Evolutionary conservation across 441 rosid species (phyloP).

Genomic region (Eutrema salsugineum): DNA sequence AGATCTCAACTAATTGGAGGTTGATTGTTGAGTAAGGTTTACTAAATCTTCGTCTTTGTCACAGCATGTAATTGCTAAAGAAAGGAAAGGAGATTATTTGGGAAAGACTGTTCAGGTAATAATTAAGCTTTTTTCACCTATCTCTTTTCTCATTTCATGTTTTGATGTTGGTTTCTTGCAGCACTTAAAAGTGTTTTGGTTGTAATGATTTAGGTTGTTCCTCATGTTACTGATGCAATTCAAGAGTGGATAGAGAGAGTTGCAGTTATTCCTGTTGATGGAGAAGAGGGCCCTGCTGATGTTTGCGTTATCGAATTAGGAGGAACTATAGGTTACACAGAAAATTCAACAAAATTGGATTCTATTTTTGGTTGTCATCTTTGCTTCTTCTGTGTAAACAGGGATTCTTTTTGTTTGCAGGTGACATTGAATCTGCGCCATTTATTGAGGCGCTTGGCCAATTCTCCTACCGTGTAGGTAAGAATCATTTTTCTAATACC

Average conservation of each 20-base stretch:
- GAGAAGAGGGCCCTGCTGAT: conserved; percentile 74
- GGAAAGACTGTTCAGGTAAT: conserved; percentile 95
- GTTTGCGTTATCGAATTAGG: conserved; percentile 95
- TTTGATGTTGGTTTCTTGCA: not conserved
- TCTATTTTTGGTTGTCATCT: not conserved
- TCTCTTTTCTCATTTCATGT: conserved; percentile 2
- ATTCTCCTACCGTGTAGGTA: conserved; percentile 92
- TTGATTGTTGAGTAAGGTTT: conserved; percentile 13
- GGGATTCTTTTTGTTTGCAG: conserved; percentile 37
- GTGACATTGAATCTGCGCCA: conserved; percentile 94
- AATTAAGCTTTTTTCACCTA: not conserved
- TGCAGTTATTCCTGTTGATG: conserved; percentile 81
- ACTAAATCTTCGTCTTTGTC: conserved; percentile 1
- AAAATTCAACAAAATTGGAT: not conserved
- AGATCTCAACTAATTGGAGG: conserved; percentile 21
- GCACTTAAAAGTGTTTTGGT: not conserved
- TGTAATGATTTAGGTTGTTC: conserved; percentile 63
- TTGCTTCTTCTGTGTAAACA: conserved; percentile 21
- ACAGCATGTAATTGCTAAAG: conserved; percentile 81
- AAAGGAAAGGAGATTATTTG: conserved; percentile 93
- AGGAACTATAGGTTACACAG: conserved; percentile 81
- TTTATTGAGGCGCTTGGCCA: conserved; percentile 93
- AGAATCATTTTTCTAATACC: not conserved
- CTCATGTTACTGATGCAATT: conserved; percentile 93
- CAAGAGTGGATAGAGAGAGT: conserved; percentile 93